Base-by-base conservation (phyloP, 352 stramenopile genomes). In the Globisporangium spiculum region DNA sequence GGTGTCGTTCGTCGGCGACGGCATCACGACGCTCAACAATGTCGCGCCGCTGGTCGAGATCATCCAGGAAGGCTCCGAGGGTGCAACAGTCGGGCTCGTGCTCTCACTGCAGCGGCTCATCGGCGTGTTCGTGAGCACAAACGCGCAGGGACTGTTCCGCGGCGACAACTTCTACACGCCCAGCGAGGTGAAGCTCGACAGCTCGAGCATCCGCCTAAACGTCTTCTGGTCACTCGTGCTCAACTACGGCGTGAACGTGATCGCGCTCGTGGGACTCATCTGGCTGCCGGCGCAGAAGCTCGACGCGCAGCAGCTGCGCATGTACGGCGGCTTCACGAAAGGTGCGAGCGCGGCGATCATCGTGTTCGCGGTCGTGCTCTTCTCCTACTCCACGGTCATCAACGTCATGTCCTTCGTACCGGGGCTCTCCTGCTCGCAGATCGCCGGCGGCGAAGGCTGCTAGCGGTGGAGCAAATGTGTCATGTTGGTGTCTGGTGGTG, bases 251-350 rank as follows among this genome's bases (percentile, higher is more conserved):
- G 30, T 68, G 12, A 68, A 68, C 24, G 24, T 68, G 6, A 24
- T 68, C 36, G 63, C 63, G 63, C 55, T 64, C 30, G 36, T 68
- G 10, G 63, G 63, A 6, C 52, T 68, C 30, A 20, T 68, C 53
- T 68, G 63, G 63, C 71, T 89, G n/a, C 83, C 83, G 6, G 76
- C 76, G 9, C 83, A 91, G 68, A 91, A 91, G 67, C 76, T 88
- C 2, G 83, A 89, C 54, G 78, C 81, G 16, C 83, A 91, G 72
- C 81, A 89, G 60, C 58, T 88, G 50, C 83, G 78, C 36, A 84
- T 82, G 71, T 89, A 87, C 52, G 83, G 83, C 10, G 83, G 83
- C 10, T 89, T 87, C 70, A 88, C 77, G 22, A 86, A 85, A 65
- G 74, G 72, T 27, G 77, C 77, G 20, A 86, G 75, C 64, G 63